Evolutionary conservation across 1,284 basidiomycete genomes (phyloP).

Genomic region (Rhodotorula mucilaginosa): DNA sequence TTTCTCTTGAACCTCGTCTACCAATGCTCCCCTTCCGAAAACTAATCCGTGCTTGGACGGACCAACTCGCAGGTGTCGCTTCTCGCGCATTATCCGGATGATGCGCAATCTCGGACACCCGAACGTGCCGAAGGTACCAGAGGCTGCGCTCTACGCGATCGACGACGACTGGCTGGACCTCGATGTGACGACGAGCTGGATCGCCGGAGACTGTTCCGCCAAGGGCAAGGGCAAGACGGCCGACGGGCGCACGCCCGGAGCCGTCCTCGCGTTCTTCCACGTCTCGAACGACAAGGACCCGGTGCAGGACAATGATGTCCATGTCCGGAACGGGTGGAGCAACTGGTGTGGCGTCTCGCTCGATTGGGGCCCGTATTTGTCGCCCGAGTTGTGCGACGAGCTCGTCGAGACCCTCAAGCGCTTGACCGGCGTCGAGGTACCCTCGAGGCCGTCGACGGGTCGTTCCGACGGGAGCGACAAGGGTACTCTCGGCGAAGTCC

Average conservation of each 20-base stretch:
- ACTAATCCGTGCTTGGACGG: neutral
- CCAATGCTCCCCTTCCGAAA: neutral
- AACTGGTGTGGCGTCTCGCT: slow-evolving; percentile 76
- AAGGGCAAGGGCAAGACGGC: slow-evolving; percentile 5
- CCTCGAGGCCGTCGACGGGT: slow-evolving; percentile 33
- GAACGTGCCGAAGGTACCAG: slow-evolving; percentile 46
- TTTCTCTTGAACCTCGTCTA: slow-evolving; percentile 22
- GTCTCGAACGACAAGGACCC: slow-evolving; percentile 64
- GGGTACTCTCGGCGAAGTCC: slow-evolving; percentile 7
- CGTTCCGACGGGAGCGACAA: slow-evolving; percentile 27
- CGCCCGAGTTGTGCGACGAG: slow-evolving; percentile 21
- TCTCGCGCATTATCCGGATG: slow-evolving; percentile 52
- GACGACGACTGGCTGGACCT: slow-evolving; percentile 70
- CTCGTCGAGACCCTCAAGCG: slow-evolving; percentile 29
- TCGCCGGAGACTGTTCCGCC: slow-evolving; percentile 51
- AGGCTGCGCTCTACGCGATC: slow-evolving; percentile 22
- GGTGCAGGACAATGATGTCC: slow-evolving; percentile 74
- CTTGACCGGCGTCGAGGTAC: slow-evolving; percentile 23
- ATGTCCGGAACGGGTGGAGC: slow-evolving; percentile 74
- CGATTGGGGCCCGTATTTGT: slow-evolving; percentile 38
- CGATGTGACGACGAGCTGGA: slow-evolving; percentile 92
- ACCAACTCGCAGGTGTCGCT: slow-evolving; percentile 51
- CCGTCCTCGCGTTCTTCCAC: slow-evolving; percentile 93
- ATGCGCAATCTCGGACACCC: slow-evolving; percentile 52
- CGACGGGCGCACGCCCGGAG: slow-evolving; percentile 56